These are phyloP conservation scores for Chrysosphaeria jannelii DNA, from an alignment of 2,329 filamentous ascomycete species.

Conservation along the genomic window DNA sequence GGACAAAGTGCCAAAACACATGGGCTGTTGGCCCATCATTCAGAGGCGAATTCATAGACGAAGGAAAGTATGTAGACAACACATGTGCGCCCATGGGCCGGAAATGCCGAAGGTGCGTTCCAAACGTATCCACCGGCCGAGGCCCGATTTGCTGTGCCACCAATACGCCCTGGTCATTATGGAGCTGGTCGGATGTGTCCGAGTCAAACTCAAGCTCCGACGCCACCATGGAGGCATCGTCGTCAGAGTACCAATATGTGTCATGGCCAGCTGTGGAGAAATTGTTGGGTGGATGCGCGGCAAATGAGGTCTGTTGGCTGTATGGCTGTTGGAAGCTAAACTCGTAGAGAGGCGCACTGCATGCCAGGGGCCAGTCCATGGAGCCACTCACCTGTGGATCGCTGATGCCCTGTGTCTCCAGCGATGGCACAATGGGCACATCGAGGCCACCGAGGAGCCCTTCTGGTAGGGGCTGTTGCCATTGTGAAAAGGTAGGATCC, in stretches of 20 bases:
- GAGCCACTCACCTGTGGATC: no score
- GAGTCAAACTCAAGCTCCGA: slow-evolving; percentile 14
- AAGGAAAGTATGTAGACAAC: slow-evolving; percentile 35
- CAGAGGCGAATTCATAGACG: slow-evolving; percentile 36
- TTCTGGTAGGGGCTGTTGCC: no score
- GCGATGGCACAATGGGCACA: no score
- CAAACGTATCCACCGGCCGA: slow-evolving; percentile 11
- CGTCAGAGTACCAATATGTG: slow-evolving; percentile 24
- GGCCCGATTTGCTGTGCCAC: slow-evolving; percentile 10
- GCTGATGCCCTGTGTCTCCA: no score
- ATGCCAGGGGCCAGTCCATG: no score
- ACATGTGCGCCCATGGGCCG: slow-evolving; percentile 16
- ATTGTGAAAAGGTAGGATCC: no score
- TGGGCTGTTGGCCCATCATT: slow-evolving; percentile 52
- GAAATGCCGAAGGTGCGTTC: slow-evolving; percentile 18
- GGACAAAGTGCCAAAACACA: slow-evolving; percentile 77
- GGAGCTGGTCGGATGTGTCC: slow-evolving; percentile 9
- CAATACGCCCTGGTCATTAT: slow-evolving; percentile 13
- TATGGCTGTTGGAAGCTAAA: no score
- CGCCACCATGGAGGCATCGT: slow-evolving; percentile 30
- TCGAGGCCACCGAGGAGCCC: no score
- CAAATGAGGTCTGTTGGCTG: no score
- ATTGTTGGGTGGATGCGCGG: no score
- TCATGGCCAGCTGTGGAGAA: no score
- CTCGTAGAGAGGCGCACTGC: no score